Evolutionary conservation across 805 yeast species (phyloP), one percentile per base, ranked within the genome.

Genomic region (Wickerhamiella dianesei): DNA sequence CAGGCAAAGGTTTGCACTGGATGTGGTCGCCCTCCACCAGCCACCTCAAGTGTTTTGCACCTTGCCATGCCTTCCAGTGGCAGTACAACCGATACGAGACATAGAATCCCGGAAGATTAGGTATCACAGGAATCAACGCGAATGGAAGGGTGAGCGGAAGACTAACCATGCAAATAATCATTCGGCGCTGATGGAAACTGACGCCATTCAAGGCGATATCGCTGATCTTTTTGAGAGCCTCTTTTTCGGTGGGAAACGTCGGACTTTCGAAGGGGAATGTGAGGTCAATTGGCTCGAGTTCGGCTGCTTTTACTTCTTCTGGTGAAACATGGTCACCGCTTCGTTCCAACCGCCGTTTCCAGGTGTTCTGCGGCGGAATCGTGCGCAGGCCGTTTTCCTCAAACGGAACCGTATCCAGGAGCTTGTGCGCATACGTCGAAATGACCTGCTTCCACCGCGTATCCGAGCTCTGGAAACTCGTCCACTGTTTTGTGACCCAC

Each of bases 61-160:
- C 96, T 39, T 75, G 61, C 50, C 73, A 67, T 0, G 95, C 95
- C 56, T 81, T 82, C 59, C 79, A 71, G 61, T 89, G 85, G 60
- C 95, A 85, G 65, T 86, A 88, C 17, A 82, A 71, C 50, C 97
- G 70, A 60, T 82, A 88, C 2, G 82, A 70, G 40, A 88, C 64
- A 57, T 86, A 89, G 58, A 89, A 82, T 0, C 95, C 95, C 0
- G 97, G 97, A 18, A 88, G 75, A 56, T 88, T 88, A 18, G 97
- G 97, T 2, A 87, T 61, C n/a, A 88, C 70, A 0, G 97, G 97
- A 0, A 89, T 59, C 40, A 86, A 55, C 0, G 85, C 87, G 40
- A 88, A 61, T 2, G 97, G 97, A 2, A 85, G 55, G 0, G 94
- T 77, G 41, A 88, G 52, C 1, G 96, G 96, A 3, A 89, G 63